Conservation (phyloP, 345 rosid species). For the Arabidopsis arenosa region DNA sequence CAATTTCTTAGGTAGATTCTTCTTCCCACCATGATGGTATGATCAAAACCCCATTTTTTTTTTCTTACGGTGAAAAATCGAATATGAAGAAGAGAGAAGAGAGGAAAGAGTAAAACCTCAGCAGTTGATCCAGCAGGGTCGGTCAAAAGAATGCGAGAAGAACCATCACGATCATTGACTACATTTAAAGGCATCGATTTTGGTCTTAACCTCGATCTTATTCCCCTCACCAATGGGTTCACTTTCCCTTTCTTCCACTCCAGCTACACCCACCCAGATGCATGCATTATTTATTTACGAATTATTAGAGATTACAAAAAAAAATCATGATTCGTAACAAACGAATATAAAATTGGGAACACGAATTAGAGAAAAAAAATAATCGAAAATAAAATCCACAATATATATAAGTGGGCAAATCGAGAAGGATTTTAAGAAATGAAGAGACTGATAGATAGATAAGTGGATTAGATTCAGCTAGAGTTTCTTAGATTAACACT, state of each 20-base stretch:
- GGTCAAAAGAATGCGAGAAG: slow-evolving; percentile 64
- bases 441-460: not conserved
- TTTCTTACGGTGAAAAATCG: not conserved
- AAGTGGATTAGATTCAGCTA: not conserved
- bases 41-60: not conserved
- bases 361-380: not conserved
- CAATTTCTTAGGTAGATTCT: not conserved
- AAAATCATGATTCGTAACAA: not conserved
- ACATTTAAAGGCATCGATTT: slow-evolving; percentile 73
- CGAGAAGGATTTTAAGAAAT: not conserved
- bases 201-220: slow-evolving; percentile 48
- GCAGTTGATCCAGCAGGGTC: slow-evolving; percentile 81
- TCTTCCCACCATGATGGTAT: slow-evolving; percentile 1
- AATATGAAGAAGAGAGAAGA: not conserved
- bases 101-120: slow-evolving; percentile 57
- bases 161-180: slow-evolving; percentile 62
- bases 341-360: not conserved
- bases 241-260: slow-evolving; percentile 80
- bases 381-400: not conserved
- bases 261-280: slow-evolving; percentile 57
- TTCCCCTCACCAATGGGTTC: slow-evolving; percentile 64
- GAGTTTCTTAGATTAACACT: too few relatives aligned
- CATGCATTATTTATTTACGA: slow-evolving; percentile 12
- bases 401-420: not conserved
- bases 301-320: too few relatives aligned